phyloP scores from a whole-genome alignment of 306 rosid genomes.

The Macrotyloma uniflorum region DNA sequence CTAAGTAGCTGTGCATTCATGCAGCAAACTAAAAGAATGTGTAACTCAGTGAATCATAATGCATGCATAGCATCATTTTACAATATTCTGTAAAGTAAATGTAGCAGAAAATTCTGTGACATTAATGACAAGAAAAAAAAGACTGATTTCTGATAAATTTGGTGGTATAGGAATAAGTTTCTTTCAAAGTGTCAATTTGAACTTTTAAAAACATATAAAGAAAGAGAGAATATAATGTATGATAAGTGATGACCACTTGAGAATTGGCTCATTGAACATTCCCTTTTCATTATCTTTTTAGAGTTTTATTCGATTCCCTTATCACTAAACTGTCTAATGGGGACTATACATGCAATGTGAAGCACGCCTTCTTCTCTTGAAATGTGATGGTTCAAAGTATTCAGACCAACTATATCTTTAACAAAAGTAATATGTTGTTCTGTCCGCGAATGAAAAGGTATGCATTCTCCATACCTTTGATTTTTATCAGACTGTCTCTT shows the following conservation, averaged over 20 bases:
- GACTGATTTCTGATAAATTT: too few relatives aligned
- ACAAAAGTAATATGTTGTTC: conserved; percentile 20
- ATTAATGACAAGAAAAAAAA: too few relatives aligned
- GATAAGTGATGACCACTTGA: background rate
- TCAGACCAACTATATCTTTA: conserved; percentile 28
- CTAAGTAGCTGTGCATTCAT: too few relatives aligned
- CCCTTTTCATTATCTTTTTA: background rate
- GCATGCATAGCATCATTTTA: too few relatives aligned
- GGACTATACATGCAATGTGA: background rate
- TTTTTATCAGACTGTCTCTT: background rate
- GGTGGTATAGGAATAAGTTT: too few relatives aligned
- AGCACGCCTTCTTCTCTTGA: conserved; percentile 17
- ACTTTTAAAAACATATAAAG: too few relatives aligned
- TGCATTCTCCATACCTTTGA: background rate
- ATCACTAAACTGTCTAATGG: conserved; percentile 1
- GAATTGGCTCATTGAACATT: background rate
- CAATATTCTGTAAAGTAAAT: too few relatives aligned
- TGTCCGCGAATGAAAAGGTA: conserved; percentile 21
- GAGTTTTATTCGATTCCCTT: conserved; percentile 5
- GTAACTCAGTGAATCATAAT: too few relatives aligned
- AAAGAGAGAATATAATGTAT: background rate
- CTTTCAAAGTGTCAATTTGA: too few relatives aligned
- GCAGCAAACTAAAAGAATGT: too few relatives aligned
- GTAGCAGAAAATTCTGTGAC: too few relatives aligned
- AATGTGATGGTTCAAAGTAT: conserved; percentile 2